Conservation (phyloP, 371 early-diverging fungal genomes). For the Circinella minor region DNA sequence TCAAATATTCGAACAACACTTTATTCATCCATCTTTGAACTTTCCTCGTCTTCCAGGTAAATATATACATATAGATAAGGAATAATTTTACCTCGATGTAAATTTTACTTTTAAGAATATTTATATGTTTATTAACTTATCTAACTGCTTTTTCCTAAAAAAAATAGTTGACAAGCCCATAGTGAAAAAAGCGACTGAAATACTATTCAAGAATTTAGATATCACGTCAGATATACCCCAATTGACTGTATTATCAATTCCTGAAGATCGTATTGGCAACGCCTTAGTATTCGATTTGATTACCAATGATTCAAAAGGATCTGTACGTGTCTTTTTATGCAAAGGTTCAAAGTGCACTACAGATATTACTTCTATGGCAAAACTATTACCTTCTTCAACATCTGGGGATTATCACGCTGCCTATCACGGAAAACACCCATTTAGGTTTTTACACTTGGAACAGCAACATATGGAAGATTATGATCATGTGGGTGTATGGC, state of each 20-base stretch:
- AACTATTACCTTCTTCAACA: conserved; percentile 7
- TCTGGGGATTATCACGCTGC: conserved; percentile 23
- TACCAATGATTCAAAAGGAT: not conserved
- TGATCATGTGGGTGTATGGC: not conserved
- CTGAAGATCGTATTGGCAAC: not conserved
- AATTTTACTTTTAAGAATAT: too few relatives aligned
- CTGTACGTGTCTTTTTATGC: not conserved
- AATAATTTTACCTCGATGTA: too few relatives aligned
- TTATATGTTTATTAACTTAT: too few relatives aligned
- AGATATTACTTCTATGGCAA: not conserved
- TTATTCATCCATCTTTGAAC: not conserved
- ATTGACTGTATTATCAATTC: not conserved
- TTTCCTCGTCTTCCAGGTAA: not conserved
- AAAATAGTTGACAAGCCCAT: not conserved
- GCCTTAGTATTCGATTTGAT: not conserved
- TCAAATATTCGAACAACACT: not conserved
- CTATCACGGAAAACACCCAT: not conserved
- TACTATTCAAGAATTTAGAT: not conserved
- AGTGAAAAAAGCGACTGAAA: not conserved
- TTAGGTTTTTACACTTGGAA: conserved; percentile 17
- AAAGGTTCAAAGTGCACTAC: not conserved
- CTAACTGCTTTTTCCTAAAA: too few relatives aligned
- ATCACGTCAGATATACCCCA: not conserved
- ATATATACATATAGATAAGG: not conserved
- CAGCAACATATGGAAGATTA: conserved; percentile 15